These are phyloP conservation scores for Cordia subcordata DNA, from an alignment of 257 asterid genomes.

Conservation along the genomic window DNA sequence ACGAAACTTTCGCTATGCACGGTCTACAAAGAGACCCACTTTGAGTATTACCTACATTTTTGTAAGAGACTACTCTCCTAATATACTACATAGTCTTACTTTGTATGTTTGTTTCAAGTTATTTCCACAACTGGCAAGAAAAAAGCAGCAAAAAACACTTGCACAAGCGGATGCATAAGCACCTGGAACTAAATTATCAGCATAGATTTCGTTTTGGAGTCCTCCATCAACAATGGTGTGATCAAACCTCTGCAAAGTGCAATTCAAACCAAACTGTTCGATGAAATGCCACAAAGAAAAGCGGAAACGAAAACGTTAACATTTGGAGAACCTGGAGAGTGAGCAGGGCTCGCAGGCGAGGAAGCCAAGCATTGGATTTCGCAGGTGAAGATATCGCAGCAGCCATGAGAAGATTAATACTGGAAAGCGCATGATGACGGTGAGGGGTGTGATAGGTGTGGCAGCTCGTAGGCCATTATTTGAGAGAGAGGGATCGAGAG, in stretches of 20 bases:
- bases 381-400: constrained; percentile 31
- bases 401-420: constrained; percentile 20
- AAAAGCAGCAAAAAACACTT: neutral
- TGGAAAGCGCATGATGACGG: neutral
- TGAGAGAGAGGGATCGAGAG: constrained; percentile 4
- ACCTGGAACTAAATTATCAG: constrained; percentile 28
- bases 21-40: no score
- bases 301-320: no score
- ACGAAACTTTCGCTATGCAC: no score
- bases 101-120: no score
- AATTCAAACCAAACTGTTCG: constrained; percentile 24
- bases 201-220: constrained; percentile 24
- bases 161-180: neutral
- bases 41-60: no score
- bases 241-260: constrained; percentile 42
- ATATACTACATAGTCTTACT: no score
- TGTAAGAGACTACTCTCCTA: no score
- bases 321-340: constrained; percentile 38
- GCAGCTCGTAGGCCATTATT: constrained; percentile 9
- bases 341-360: constrained; percentile 37
- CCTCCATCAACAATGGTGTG: constrained; percentile 26
- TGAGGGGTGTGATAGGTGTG: constrained; percentile 28
- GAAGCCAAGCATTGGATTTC: constrained; percentile 29
- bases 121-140: neutral
- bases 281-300: constrained; percentile 33